Conservation (phyloP, 1,284 basidiomycete species). For the Puccinia novopanici region DNA sequence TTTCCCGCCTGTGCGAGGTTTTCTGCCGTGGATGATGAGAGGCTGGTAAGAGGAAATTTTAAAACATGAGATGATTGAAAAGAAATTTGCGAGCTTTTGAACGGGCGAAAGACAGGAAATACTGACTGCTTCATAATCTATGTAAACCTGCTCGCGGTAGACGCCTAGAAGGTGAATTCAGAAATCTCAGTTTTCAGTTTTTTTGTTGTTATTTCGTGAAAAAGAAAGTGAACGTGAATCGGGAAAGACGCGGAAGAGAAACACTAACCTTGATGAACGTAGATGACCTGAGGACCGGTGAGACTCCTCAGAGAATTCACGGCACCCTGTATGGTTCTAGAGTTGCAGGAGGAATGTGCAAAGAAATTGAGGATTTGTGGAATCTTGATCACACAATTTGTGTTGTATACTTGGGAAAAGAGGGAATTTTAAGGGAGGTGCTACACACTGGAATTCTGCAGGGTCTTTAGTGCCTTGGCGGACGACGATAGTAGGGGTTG, state of each 20-base stretch:
- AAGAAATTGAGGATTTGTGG: background rate
- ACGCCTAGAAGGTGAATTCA: background rate
- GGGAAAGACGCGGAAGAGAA: background rate
- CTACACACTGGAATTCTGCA: conserved; percentile 16
- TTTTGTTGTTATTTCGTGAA: background rate
- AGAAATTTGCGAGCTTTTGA: background rate
- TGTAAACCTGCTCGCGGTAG: conserved; percentile 36
- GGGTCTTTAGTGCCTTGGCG: conserved; percentile 12
- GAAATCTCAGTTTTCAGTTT: background rate
- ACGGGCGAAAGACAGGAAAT: background rate
- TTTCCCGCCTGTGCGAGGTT: background rate
- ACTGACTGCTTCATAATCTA: conserved; percentile 31
- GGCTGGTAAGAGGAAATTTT: conserved; percentile 3
- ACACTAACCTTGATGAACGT: conserved; percentile 12
- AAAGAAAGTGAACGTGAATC: background rate
- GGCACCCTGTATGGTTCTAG: conserved; percentile 27
- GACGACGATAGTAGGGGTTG: conserved; percentile 21
- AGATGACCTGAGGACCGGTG: conserved; percentile 33
- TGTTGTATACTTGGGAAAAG: background rate
- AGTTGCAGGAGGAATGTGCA: background rate
- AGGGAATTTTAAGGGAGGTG: background rate
- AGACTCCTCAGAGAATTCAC: conserved; percentile 17
- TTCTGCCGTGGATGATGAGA: conserved; percentile 25
- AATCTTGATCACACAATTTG: background rate
- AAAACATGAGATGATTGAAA: background rate